These are phyloP conservation scores for Aspergillus sp. DNA, from an alignment of 2,329 filamentous ascomycete species.

Conservation along the genomic window DNA sequence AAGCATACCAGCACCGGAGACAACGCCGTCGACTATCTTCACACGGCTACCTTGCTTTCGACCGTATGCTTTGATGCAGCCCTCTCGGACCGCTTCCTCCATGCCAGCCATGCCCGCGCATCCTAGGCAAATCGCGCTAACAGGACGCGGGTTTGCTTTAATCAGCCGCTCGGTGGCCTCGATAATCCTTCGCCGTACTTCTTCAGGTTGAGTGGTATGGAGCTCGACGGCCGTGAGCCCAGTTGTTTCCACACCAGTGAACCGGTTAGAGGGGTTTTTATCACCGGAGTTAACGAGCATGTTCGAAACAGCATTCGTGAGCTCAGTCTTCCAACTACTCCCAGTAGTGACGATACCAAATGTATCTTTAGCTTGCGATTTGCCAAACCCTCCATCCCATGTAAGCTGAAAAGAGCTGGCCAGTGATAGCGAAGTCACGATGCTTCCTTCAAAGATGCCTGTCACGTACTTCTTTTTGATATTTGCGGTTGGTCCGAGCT, in stretches of 20 bases:
- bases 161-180: constrained; percentile 69
- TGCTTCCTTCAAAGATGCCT: constrained; percentile 85
- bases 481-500: constrained; percentile 24
- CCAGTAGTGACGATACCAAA: constrained; percentile 93
- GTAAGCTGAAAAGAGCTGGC: constrained; percentile 43
- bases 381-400: constrained; percentile 23
- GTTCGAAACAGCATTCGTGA: constrained; percentile 63
- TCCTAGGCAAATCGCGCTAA: constrained; percentile 75
- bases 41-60: constrained; percentile 58
- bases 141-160: constrained; percentile 44
- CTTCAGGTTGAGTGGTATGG: constrained; percentile 64
- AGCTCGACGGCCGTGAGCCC: constrained; percentile 78
- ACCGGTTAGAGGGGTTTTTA: constrained; percentile 49
- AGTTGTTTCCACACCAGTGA: constrained; percentile 79
- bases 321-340: constrained; percentile 74
- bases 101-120: constrained; percentile 91
- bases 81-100: constrained; percentile 71
- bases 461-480: constrained; percentile 57
- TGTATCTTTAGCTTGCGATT: constrained; percentile 41
- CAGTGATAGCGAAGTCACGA: constrained; percentile 63
- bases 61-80: constrained; percentile 65
- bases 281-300: constrained; percentile 58
- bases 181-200: constrained; percentile 66
- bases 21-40: constrained; percentile 71
- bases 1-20: constrained; percentile 38